Percentiles rank a stretch among this genome's conserved stretches.
Evolutionary conservation across 108 stramenopile species (phyloP).

Genomic region (Cyclotella atomus): DNA sequence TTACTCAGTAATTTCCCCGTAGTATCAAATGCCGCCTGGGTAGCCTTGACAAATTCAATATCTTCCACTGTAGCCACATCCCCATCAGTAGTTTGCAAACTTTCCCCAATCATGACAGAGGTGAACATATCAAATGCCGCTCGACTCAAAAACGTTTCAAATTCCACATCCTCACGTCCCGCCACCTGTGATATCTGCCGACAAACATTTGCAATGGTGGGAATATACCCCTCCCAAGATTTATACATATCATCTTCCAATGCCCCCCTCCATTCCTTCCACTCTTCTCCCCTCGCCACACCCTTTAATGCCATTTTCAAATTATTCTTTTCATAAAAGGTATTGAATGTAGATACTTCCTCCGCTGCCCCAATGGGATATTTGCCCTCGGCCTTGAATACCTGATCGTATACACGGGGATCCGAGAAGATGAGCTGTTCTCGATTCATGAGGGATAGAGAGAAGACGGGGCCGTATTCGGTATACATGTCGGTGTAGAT

Average conservation of each 20-base stretch:
- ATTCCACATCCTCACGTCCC: conserved; percentile 20
- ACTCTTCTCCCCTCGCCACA: conserved; percentile 6
- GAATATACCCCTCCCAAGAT: conserved; percentile 26
- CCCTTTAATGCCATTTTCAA: conserved; percentile 29
- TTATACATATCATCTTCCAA: conserved; percentile 21
- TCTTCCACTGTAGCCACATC: background rate
- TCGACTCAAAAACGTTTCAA: conserved; percentile 24
- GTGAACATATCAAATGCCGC: conserved; percentile 43
- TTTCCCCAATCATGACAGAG: conserved; percentile 23
- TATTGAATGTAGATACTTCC: conserved; percentile 14
- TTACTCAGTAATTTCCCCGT: conserved; percentile 24
- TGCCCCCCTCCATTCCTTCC: conserved; percentile 28
- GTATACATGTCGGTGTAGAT: conserved; percentile 27
- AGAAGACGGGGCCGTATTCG: conserved; percentile 23
- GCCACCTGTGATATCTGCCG: conserved; percentile 8
- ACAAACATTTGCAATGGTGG: conserved; percentile 15
- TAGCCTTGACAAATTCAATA: conserved; percentile 29
- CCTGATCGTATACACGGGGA: conserved; percentile 17
- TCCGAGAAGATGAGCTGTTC: conserved; percentile 13
- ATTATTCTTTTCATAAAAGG: conserved; percentile 32
- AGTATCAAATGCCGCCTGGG: conserved; percentile 30
- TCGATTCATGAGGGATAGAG: conserved; percentile 4
- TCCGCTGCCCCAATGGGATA: conserved; percentile 19
- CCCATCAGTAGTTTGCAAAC: conserved; percentile 29
- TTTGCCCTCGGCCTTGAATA: conserved; percentile 17